Conservation (phyloP, 176 grass and related monocot species). For the Leersia perrieri region DNA sequence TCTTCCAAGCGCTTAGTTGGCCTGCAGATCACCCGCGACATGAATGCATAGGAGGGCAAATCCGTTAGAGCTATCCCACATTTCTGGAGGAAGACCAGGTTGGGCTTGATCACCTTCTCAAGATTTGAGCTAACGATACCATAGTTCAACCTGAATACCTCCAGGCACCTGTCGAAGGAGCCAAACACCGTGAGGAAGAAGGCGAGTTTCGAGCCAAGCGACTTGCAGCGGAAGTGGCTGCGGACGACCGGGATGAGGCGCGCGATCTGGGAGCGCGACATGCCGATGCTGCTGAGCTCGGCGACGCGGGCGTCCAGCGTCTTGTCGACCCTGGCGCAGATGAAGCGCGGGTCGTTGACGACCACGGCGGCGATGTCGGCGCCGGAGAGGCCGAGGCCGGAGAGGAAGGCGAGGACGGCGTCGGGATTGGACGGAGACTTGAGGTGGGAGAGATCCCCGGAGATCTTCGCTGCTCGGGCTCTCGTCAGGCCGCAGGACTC, state of each 20-base stretch:
- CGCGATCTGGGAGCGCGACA: not conserved
- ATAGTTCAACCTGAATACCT: not conserved
- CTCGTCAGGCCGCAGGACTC: constrained; percentile 22
- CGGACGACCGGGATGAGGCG: not conserved
- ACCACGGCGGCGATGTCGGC: constrained; percentile 9
- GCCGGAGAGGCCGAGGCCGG: constrained; percentile 19
- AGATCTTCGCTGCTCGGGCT: not conserved
- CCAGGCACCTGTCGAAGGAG: not conserved
- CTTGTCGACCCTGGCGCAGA: not conserved
- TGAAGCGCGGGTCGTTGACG: not conserved
- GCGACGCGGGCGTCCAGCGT: not conserved
- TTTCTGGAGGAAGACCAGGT: constrained; percentile 31
- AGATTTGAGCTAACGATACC: not conserved
- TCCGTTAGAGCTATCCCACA: constrained; percentile 1
- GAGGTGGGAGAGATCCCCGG: not conserved
- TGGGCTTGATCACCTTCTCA: constrained; percentile 31
- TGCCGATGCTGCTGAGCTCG: not conserved
- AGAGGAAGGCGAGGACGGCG: constrained; percentile 30
- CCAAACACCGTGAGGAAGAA: constrained; percentile 27
- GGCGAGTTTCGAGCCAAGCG: not conserved
- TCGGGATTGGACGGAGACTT: constrained; percentile 27
- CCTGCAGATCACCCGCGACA: not conserved
- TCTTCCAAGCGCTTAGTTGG: not conserved
- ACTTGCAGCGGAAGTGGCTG: not conserved
- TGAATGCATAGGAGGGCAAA: not conserved